Base-by-base conservation (phyloP, 2,329 filamentous ascomycete species). In the Penicillium sclerotigenum region DNA sequence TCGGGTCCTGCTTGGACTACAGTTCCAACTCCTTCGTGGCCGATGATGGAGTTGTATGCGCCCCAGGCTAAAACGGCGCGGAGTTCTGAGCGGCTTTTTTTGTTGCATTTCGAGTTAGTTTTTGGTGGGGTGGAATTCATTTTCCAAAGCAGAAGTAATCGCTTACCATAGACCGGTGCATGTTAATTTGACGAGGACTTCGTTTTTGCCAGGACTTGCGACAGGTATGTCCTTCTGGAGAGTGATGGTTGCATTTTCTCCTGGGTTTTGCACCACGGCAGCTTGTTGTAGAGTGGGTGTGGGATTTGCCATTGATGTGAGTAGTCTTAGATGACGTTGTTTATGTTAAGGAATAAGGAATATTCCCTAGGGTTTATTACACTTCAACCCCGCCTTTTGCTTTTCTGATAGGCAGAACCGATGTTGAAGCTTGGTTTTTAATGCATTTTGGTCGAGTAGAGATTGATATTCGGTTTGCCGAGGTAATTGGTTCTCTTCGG, bases 1-100 rank as follows among this genome's bases (percentile, higher is more conserved):
- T 57, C 41, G 1, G 37, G 16, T 1, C 65, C 65, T 4, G 57
- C 18, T 40, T 61, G 54, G 2, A 61, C 54, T 16, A 67, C 59
- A 2, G 42, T 61, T 4, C 65, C 65, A 1, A 67, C 54, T 22
- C 65, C 65, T 59, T 67, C 65, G n/a, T 67, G 65, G 29, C 64
- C 64, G 46, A 67, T 65, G n/a, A 67, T 67, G 13, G 61, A 46
- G 50, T 66, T 65, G 29, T 67, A 67, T 13, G 48, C 34, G 18
- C 61, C 59, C 62, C 63, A 67, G 3, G 52, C 61, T 28, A 60
- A 26, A 0, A 64, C 61, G 1, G 65, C 65, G 36, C 65, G 64
- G n/a, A 65, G 59, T 57, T 67, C 65, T 1, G 65, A 67, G 42
- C 62, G 61, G 22, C 65, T 67, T 49, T 37, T n/a, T 13, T 10